These are phyloP conservation scores for Ramichloridium luteum DNA, from an alignment of 2,329 filamentous ascomycete genomes.

Conservation along the genomic window DNA sequence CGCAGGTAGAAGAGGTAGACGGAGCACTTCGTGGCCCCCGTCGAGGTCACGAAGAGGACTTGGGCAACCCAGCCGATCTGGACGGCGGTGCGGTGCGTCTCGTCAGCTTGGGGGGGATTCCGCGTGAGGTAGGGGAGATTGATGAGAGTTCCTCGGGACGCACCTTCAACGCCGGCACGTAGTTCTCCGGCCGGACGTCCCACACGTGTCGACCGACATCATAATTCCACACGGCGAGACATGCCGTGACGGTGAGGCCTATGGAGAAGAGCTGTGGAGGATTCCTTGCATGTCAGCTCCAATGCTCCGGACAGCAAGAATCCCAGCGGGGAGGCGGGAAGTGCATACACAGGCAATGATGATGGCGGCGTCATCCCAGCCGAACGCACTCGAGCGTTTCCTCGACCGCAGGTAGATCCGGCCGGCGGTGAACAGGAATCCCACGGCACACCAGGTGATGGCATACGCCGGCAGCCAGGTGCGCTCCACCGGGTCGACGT, in stretches of 20 bases:
- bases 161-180: constrained; percentile 13
- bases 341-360: constrained; percentile 14
- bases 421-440: constrained; percentile 10
- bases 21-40: constrained; percentile 17
- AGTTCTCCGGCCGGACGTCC: constrained; percentile 11
- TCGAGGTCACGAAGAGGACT: constrained; percentile 14
- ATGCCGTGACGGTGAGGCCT: constrained; percentile 11
- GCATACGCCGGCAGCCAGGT: constrained; percentile 16
- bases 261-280: constrained; percentile 10
- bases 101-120: constrained; percentile 1
- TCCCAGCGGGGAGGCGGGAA: too few relatives aligned
- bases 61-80: constrained; percentile 15
- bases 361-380: constrained; percentile 15
- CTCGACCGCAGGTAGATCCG: constrained; percentile 14
- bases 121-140: neutral
- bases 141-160: constrained; percentile 1
- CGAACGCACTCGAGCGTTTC: constrained; percentile 13
- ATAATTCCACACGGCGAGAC: constrained; percentile 7
- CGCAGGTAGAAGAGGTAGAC: constrained; percentile 19
- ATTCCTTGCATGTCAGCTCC: too few relatives aligned
- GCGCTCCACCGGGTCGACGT: constrained; percentile 10
- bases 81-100: too few relatives aligned
- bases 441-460: constrained; percentile 11
- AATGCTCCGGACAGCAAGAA: too few relatives aligned
- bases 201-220: constrained; percentile 15